Base-by-base conservation (phyloP, 2,329 filamentous ascomycete genomes). In the Aspergillus novofumigatus region DNA sequence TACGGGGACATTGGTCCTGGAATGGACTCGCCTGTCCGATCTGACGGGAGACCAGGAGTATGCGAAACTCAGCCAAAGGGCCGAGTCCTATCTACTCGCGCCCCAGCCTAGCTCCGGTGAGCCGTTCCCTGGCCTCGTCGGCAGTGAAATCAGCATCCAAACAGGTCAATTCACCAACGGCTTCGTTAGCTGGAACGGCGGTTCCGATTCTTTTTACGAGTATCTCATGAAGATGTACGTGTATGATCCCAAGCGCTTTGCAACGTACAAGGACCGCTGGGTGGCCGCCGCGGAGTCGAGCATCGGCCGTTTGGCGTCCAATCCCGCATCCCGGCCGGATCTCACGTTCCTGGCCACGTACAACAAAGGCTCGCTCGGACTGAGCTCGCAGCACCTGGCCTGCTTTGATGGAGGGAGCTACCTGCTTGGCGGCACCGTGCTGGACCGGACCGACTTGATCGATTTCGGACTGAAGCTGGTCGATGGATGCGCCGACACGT, bases 211-310 rank as follows among this genome's bases (percentile, higher is more conserved):
- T 47, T 95, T 88, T 75, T 96, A 95, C 75, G 91, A 95, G 75
- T 95, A 95, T 67, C 82, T 96, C 32, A 87, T 96, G 72, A 96
- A 96, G 78, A 93, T 94, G 89, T 95, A 87, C 66, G 74, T 93
- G 54, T 95, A 95, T 71, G 88, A 93, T 68, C 80, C 84, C 0
- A 64, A 71, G 5, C 80, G 84, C 3, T 95, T 89, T 66, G 73
- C 67, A 1, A 60, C 72, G 2, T 91, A 93, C 75, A 85, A 81
- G 65, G 87, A 92, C 61, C 84, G 85, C 50, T 96, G 91, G 91
- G 76, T 90, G 45, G 69, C 80, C 0, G 91, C 91, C 1, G 89
- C 86, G 53, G 86, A 95, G 64, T 91, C 88, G 6, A 86, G 86
- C 5, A 93, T 94, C 50, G 71, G 81, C 57, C 80, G 91, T 65